Conservation (phyloP, 257 asterid species). For the Solanum dulcamara region DNA sequence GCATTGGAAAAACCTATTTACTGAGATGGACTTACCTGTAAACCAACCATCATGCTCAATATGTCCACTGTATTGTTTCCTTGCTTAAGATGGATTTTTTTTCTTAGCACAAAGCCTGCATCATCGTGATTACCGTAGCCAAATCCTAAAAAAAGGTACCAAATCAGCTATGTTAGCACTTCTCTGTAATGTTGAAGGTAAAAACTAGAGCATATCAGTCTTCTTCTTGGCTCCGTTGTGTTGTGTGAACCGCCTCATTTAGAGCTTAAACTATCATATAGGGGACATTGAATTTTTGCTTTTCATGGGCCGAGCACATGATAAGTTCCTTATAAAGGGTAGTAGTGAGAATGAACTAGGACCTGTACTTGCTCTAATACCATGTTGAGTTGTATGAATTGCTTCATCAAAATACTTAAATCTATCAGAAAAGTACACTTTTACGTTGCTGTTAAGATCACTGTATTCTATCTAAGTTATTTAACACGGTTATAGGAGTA, state of each 20-base stretch:
- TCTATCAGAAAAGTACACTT: not conserved
- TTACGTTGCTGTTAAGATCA: not conserved
- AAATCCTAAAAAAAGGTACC: slow-evolving; percentile 29
- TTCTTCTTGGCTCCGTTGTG: not conserved
- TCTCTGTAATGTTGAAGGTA: not conserved
- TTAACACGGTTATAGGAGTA: not conserved
- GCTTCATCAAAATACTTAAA: not conserved
- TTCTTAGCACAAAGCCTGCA: slow-evolving; percentile 35
- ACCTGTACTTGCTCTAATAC: not conserved
- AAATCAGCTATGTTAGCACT: not conserved
- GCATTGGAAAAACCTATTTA: not conserved
- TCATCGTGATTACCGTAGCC: slow-evolving; percentile 64
- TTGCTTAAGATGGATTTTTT: slow-evolving; percentile 25
- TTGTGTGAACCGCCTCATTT: not conserved
- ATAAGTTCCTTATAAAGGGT: not conserved
- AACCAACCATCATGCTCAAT: slow-evolving; percentile 67
- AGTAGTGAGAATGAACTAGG: not conserved
- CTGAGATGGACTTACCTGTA: slow-evolving; percentile 35
- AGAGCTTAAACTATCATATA: not conserved
- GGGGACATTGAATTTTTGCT: no score
- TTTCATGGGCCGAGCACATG: not conserved
- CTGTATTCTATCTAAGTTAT: not conserved
- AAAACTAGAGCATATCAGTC: not conserved
- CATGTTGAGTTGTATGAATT: not conserved
- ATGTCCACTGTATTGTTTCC: slow-evolving; percentile 56